A percentile compares a stretch with the other conserved stretches of the same genome.
These are phyloP conservation scores for Globisporangium apiculatum DNA, from an alignment of 352 stramenopile genomes.

Conservation along the genomic window DNA sequence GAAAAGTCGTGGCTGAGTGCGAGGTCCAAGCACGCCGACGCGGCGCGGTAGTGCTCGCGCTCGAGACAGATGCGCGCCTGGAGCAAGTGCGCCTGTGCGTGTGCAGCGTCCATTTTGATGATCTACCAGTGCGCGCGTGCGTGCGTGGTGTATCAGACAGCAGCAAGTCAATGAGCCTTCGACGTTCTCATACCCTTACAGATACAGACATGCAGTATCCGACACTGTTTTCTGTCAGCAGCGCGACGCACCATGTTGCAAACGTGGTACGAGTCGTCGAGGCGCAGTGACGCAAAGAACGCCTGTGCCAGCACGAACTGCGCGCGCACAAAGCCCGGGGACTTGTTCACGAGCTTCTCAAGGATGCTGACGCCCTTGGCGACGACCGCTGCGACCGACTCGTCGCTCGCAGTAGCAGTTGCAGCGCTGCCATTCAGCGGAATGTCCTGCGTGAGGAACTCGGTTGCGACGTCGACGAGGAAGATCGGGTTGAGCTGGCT, in stretches of 20 bases:
- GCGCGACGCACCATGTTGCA: slow-evolving; percentile 35
- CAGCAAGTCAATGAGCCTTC: too few relatives aligned
- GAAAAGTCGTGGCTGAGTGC: slow-evolving; percentile 88
- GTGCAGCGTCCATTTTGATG: slow-evolving; percentile 70
- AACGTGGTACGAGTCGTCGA: slow-evolving; percentile 79
- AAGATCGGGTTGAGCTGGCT: slow-evolving; percentile 84
- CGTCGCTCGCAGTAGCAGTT: slow-evolving; percentile 4
- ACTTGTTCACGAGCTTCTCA: slow-evolving; percentile 78
- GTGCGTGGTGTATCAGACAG: neutral
- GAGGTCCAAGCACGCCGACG: slow-evolving; percentile 75
- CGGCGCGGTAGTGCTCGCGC: slow-evolving; percentile 63
- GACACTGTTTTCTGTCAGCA: too few relatives aligned
- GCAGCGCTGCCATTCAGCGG: neutral
- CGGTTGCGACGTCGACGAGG: slow-evolving; percentile 78
- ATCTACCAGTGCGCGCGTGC: slow-evolving; percentile 15
- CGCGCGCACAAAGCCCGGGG: slow-evolving; percentile 75
- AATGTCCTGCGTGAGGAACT: slow-evolving; percentile 60
- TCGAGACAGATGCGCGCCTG: slow-evolving; percentile 79
- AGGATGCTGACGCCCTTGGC: slow-evolving; percentile 68
- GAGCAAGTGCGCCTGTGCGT: slow-evolving; percentile 75
- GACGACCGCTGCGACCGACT: slow-evolving; percentile 12
- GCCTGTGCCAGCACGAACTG: slow-evolving; percentile 81
- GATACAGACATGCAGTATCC: too few relatives aligned
- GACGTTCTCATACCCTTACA: too few relatives aligned
- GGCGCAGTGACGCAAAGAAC: slow-evolving; percentile 56